Base-by-base conservation (phyloP, 2,329 filamentous ascomycete genomes). In the Aspergillus hortae region DNA sequence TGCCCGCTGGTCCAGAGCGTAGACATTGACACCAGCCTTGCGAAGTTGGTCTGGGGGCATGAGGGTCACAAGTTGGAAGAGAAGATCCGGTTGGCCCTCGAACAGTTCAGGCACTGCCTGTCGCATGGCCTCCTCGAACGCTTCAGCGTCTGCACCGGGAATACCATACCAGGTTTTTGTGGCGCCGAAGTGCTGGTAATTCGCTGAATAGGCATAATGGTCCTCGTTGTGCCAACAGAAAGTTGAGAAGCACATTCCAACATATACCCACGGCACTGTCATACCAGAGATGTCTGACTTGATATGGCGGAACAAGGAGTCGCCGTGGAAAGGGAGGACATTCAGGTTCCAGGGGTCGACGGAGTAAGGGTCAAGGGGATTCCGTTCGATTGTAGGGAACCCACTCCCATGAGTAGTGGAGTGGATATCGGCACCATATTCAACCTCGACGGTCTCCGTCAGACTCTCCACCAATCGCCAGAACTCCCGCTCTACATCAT, bases 151-250 rank as follows among this genome's bases (percentile, higher is more conserved):
- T 41, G 90, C 89, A 12, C 89, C 92, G 0, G 94, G 94, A 59
- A 99, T 96, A 3, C 94, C 94, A 64, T 99, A 99, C 94, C 94
- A 99, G 0, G 94, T 99, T 75, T 99, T 99, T 1, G 94, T 99
- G 1, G 92, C 91, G 9, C 94, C 94, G 64, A 99, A 95, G 64
- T 99, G 94, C 69, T 99, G 94, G 64, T 97, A 99, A 61, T 99
- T 99, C 48, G 94, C 89, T 0, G 94, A 99, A 68, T 97, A 99
- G 2, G 94, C 88, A 67, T 96, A 96, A 67, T 99, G 94, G 65
- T 99, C 94, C 66, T 99, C 94, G 58, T 96, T 96, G 69, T 99
- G 94, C 94, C 94, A 99, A 72, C 94, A 99, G 67, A 99, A 99
- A 0, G 94, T 97, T 0, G 94, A 99, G 69, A 99, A 99, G 36